Percentiles rank a stretch among this genome's conserved stretches.
phyloP scores from a whole-genome alignment of 179 eudicot genomes.

The Silene vulgaris region DNA sequence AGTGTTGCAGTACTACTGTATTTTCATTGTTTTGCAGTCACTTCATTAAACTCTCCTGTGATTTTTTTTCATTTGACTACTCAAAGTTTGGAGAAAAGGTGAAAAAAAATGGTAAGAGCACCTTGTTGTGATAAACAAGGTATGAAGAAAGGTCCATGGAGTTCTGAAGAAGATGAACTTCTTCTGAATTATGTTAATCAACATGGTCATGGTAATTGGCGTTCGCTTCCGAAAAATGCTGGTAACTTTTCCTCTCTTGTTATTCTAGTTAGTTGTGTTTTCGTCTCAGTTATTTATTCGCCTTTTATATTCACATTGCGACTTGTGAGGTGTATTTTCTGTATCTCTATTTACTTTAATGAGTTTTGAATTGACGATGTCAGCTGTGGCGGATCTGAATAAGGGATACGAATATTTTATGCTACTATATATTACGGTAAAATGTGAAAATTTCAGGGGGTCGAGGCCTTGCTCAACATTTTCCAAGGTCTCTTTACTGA shows the following conservation, averaged over 20 bases:
- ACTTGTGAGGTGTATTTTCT: not conserved
- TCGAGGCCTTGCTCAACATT: not conserved
- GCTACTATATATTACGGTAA: not conserved
- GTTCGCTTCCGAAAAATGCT: conserved; percentile 46
- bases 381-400: too few species aligned
- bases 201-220: conserved; percentile 48
- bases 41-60: conserved; percentile 14
- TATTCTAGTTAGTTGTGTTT: not conserved
- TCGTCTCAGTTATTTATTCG: not conserved
- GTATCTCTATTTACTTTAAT: not conserved
- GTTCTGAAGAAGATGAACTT: conserved; percentile 45
- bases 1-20: conserved; percentile 10
- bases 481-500: too few species aligned
- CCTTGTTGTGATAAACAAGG: conserved; percentile 44
- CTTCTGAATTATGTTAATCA: conserved; percentile 34
- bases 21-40: conserved; percentile 15
- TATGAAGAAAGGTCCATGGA: conserved; percentile 53
- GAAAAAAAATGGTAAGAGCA: conserved; percentile 32
- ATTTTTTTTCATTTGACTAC: not conserved
- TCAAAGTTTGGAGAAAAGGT: not conserved
- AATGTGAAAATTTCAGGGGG: not conserved
- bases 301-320: conserved; percentile 5
- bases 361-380: too few species aligned
- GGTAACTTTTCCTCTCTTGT: conserved; percentile 21
- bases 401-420: too few species aligned